Conservation (phyloP, 108 stramenopile genomes). For the Conticribra weissflogii region DNA sequence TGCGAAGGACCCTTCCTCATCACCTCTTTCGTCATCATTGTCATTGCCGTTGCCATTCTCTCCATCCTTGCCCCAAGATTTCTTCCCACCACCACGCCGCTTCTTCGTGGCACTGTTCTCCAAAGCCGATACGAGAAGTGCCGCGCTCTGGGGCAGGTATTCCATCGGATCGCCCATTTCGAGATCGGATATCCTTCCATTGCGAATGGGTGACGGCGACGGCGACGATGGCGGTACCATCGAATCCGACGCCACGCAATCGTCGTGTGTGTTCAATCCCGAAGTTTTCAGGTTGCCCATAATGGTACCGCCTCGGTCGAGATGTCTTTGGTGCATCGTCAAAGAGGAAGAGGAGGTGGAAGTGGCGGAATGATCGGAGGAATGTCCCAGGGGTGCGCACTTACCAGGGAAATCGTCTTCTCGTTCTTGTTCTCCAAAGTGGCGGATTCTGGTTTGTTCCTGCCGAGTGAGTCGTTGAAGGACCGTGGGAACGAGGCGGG, state of each 20-base stretch:
- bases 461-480: constrained; percentile 13
- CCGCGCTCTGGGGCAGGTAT: constrained; percentile 47
- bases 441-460: neutral
- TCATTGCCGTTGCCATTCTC: neutral
- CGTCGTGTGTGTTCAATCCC: constrained; percentile 9
- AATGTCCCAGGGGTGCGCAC: constrained; percentile 12
- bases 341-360: too few relatives aligned
- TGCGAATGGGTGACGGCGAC: neutral
- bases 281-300: constrained; percentile 21
- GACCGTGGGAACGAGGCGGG: constrained; percentile 19
- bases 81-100: neutral
- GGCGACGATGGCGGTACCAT: neutral
- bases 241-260: too few relatives aligned
- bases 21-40: neutral
- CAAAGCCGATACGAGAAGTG: constrained; percentile 26
- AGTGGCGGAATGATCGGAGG: too few relatives aligned
- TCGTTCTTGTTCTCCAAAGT: neutral
- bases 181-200: neutral
- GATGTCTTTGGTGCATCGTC: too few relatives aligned
- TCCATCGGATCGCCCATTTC: constrained; percentile 26
- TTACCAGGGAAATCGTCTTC: constrained; percentile 10
- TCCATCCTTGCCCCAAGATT: neutral
- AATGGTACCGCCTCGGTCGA: neutral
- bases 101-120: constrained; percentile 8
- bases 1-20: neutral